A percentile compares a stretch with the other conserved stretches of the same genome.
Conservation (phyloP, 2,329 filamentous ascomycete species). For the Dendrostoma leiphaemia region DNA sequence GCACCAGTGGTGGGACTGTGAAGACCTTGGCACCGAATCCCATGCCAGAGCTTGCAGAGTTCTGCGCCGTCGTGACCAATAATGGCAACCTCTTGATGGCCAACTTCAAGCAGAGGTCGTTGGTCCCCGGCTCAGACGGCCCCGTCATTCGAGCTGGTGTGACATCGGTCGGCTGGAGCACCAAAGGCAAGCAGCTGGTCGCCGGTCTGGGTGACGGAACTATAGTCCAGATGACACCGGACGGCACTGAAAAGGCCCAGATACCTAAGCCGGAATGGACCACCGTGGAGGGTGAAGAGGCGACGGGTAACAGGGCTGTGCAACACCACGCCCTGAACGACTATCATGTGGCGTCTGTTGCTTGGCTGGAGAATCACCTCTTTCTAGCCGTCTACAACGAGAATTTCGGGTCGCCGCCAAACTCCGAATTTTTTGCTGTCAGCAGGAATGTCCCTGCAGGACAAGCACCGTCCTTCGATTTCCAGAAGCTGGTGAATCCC, state of each 20-base stretch:
- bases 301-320: no score
- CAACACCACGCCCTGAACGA: slow-evolving; percentile 58
- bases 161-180: slow-evolving; percentile 87
- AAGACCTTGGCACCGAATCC: slow-evolving; percentile 80
- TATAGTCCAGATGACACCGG: slow-evolving; percentile 78
- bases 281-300: no score
- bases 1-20: slow-evolving; percentile 72
- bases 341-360: slow-evolving; percentile 75
- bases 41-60: slow-evolving; percentile 65
- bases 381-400: slow-evolving; percentile 81
- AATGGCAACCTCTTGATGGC: slow-evolving; percentile 82
- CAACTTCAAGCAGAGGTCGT: slow-evolving; percentile 67
- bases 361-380: slow-evolving; percentile 85
- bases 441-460: slow-evolving; percentile 57
- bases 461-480: slow-evolving; percentile 57
- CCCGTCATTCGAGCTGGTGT: slow-evolving; percentile 69
- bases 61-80: slow-evolving; percentile 77
- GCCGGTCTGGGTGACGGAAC: slow-evolving; percentile 81
- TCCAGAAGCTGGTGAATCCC: slow-evolving; percentile 73
- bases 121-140: slow-evolving; percentile 59
- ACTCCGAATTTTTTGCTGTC: slow-evolving; percentile 77
- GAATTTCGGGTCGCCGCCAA: slow-evolving; percentile 53
- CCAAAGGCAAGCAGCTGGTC: slow-evolving; percentile 86
- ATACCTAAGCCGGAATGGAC: slow-evolving; percentile 78
- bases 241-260: slow-evolving; percentile 72